Evolutionary conservation across 2,329 filamentous ascomycete genomes (phyloP), one percentile per base, ranked within the genome.

Genomic region (Albophoma yamanashiensis): DNA sequence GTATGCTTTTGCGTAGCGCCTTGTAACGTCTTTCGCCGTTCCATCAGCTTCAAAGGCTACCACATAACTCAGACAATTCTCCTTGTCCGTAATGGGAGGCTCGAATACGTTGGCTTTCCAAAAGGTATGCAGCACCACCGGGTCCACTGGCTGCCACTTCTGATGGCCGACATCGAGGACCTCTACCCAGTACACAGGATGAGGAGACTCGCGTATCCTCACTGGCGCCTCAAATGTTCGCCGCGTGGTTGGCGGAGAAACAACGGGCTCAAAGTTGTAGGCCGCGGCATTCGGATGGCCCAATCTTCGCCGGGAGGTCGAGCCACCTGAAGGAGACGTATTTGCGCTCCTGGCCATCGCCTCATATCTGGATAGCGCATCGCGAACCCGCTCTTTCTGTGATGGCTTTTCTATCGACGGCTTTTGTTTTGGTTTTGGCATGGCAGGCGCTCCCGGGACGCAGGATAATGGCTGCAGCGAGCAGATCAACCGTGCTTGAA

Each of bases 181-280:
- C 74, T 99, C 94, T 0, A 97, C 88, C 94, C 94, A 99, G 70
- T 92, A 97, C 3, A 97, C 81, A 0, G 94, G 94, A 67, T 88
- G 90, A 0, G 83, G 73, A 0, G 91, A 92, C 68, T 93, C 90
- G 31, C 80, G 81, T 14, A 88, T 82, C 17, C 69, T 74, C 59
- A 74, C 76, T 14, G 69, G 75, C 58, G 64, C 67, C 31, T 69
- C 74, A 67, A 70, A 72, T 34, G 64, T 65, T 45, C 67, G 66
- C n/a, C 68, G 68, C 1, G 70, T 64, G 1, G 65, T 65, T 1
- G 71, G 77, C 14, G 73, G 71, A 17, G 77, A 74, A 40, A 71
- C 70, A 31, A 74, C 72, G 14, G 82, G 82, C 47, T 71, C 69
- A 38, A 83, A 71, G 14, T 78, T 69, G 65, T 81, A 84, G 11